Base-by-base conservation (phyloP, 2,329 filamentous ascomycete species). In the Nakataea oryzae region DNA sequence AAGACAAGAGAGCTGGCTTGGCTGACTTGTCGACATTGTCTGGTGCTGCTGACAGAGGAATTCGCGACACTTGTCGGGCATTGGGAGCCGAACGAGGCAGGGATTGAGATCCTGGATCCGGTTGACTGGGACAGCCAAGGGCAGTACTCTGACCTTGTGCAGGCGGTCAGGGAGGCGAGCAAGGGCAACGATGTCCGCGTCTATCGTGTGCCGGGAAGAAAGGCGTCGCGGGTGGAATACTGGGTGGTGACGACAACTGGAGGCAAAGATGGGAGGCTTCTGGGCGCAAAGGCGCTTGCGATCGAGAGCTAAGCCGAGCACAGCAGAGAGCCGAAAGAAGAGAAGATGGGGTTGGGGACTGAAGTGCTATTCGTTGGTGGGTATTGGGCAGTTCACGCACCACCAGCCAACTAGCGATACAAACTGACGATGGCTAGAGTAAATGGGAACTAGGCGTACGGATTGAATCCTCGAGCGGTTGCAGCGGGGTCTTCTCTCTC, bases 251-350 rank as follows among this genome's bases (percentile, higher is more conserved):
- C 84, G 27, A 72, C 88, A 67, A 81, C 87, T 69, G 75, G 75
- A 58, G 78, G 74, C 21, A 76, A 81, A 60, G 81, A 80, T 14
- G 81, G 79, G 24, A 82, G 80, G 74, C 69, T 96, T 64, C 85
- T 96, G 9, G 93, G 93, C 17, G 80, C 88, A 62, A 93, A 91
- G 80, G 90, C 88, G 13, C 76, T 91, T 75, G 85, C 88, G 29
- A 80, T 96, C 65, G 92, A 96, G 80, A 86, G 82, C 69, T 89
- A 63, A 30, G n/a, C 28, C 14, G 14, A 9, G 3, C 41, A 17
- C 28, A 21, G 29, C 8, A 34, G 8, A 11, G 32, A 21, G 21
- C 26, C 7, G 21, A 7, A 50, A 28, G 17, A 28, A 27, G n/a
- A 24, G 32, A 28, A 59, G 41, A 59, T 3, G 14, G 29, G 6